Conservation (phyloP, 371 early-diverging fungal genomes). For the Lichtheimia corymbifera region DNA sequence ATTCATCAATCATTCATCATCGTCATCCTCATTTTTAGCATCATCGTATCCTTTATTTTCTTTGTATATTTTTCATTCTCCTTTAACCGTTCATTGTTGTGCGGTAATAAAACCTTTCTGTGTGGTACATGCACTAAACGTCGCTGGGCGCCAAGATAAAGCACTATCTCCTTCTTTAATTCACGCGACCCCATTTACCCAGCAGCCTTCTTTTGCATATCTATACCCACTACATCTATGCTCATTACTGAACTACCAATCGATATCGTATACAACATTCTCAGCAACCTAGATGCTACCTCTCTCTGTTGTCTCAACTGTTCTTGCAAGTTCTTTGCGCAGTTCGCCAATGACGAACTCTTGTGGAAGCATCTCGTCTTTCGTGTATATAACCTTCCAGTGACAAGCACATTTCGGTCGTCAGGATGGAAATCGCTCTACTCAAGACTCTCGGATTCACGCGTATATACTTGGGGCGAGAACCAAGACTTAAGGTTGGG, state of each 20-base stretch:
- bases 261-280: slow-evolving; percentile 32
- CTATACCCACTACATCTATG: background rate
- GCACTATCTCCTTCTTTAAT: no score
- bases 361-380: slow-evolving; percentile 42
- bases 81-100: background rate
- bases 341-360: slow-evolving; percentile 36
- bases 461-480: slow-evolving; percentile 47
- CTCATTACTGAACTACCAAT: slow-evolving; percentile 15
- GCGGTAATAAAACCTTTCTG: no score
- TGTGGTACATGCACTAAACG: no score
- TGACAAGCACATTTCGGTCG: slow-evolving; percentile 31
- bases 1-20: no score
- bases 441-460: slow-evolving; percentile 26
- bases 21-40: background rate
- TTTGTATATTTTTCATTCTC: background rate
- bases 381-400: slow-evolving; percentile 28
- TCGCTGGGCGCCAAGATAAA: no score
- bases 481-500: slow-evolving; percentile 39
- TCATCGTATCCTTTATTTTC: background rate
- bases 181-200: no score
- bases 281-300: slow-evolving; percentile 21
- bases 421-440: slow-evolving; percentile 46
- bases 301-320: slow-evolving; percentile 23
- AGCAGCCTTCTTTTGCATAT: no score
- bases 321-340: slow-evolving; percentile 25